These are phyloP conservation scores for Euclidium syriacum DNA, from an alignment of 345 rosid genomes.

Conservation along the genomic window DNA sequence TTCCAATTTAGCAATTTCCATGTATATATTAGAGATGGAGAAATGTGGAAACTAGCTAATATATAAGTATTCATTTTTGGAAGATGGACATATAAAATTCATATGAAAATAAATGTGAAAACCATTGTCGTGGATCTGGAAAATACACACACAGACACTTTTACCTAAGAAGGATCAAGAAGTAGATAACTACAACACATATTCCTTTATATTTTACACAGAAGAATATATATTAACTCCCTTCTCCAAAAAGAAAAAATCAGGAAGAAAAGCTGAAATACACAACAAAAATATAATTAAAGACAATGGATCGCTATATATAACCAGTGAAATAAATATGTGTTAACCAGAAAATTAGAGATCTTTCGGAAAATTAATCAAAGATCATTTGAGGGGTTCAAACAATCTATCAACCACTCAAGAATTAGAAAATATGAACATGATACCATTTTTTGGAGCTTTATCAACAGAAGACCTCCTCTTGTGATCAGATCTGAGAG, in stretches of 20 bases:
- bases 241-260: not conserved
- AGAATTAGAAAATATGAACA: not conserved
- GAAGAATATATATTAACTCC: not conserved
- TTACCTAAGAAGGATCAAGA: not conserved
- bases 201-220: not conserved
- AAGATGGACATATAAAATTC: too few relatives aligned
- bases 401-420: not conserved
- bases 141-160: not conserved
- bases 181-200: not conserved
- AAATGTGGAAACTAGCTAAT: too few relatives aligned
- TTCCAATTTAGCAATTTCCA: too few relatives aligned
- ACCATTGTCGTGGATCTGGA: not conserved
- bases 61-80: too few relatives aligned
- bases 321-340: not conserved
- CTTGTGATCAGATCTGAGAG: slow-evolving; percentile 12
- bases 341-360: not conserved
- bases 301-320: not conserved
- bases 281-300: not conserved
- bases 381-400: not conserved
- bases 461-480: not conserved
- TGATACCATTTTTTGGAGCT: not conserved
- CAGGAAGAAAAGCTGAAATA: not conserved
- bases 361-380: not conserved
- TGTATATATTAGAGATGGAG: too few relatives aligned
- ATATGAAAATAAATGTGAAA: too few relatives aligned